These are phyloP conservation scores for Ceratocystiopsis minuta DNA, from an alignment of 2,329 filamentous ascomycete species.

Conservation along the genomic window DNA sequence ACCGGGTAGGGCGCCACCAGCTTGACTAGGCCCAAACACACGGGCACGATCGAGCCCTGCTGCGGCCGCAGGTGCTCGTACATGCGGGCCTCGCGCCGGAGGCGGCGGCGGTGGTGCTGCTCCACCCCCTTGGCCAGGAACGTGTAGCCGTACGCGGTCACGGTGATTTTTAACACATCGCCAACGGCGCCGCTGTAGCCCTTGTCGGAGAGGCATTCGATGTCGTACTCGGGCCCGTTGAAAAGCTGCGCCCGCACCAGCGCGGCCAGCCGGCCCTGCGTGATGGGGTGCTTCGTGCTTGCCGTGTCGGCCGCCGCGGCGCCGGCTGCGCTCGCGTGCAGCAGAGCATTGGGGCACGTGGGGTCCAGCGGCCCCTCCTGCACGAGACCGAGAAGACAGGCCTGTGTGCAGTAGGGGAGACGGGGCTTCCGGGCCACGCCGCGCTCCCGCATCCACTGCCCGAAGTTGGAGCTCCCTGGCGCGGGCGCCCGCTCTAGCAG, in stretches of 20 bases:
- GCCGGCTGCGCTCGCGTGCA: not conserved
- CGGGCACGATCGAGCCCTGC: not conserved
- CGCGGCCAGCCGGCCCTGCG: not conserved
- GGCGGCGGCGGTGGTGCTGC: not conserved
- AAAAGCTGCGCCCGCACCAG: not conserved
- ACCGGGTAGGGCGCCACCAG: not conserved
- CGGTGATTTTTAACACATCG: not conserved
- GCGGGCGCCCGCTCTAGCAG: not conserved
- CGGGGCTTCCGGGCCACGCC: not conserved
- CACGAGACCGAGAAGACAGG: not conserved
- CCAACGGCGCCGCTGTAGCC: not conserved
- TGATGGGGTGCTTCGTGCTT: not conserved
- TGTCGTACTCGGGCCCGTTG: not conserved
- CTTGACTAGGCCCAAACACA: not conserved
- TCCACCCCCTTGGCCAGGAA: slow-evolving; percentile 1
- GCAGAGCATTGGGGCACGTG: not conserved
- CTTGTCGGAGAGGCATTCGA: not conserved
- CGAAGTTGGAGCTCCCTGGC: not conserved
- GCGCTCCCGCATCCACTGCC: not conserved
- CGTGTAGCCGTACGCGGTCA: not conserved
- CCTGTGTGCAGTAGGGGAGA: slow-evolving; percentile 1
- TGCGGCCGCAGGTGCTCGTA: not conserved
- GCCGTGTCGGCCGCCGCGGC: not conserved
- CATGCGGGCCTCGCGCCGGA: not conserved
- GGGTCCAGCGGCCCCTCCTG: not conserved